Base-by-base conservation (phyloP, 2,329 filamentous ascomycete genomes). In the Fusarium domesticum region DNA sequence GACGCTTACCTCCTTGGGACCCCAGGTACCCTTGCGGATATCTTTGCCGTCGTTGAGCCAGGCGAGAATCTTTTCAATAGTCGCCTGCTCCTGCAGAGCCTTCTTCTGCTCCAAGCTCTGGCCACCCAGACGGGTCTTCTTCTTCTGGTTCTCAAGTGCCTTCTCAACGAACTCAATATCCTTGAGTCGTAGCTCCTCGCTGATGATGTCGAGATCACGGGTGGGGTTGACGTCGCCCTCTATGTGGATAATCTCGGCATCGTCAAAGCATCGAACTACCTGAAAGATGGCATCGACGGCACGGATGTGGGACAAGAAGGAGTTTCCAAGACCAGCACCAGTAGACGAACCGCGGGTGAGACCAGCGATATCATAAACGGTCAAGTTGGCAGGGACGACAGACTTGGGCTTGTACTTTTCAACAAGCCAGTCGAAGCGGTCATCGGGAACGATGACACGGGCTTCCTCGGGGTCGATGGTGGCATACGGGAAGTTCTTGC, bases 391-490 rank as follows among this genome's bases (percentile, higher is more conserved):
- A 45, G 93, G 93, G n/a, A 98, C 93, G 56, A 80, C 74, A 35
- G 92, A 97, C 78, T 97, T 97, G 67, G 93, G 93, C 73, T 96
- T 91, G 80, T 97, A 98, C 70, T 96, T 93, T 58, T 93, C 78
- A 70, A 84, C 87, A 40, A 98, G 80, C 91, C 90, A 96, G 76
- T 97, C 90, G 72, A 88, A 98, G 51, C 93, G 87, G 52, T 88
- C 89, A 74, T 98, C 93, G 36, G 93, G 95, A 25, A 98, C 93
- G 61, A 98, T 83, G 71, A 98, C 93, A 61, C 92, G 89, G 54
- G 93, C 89, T 76, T 98, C 93, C 77, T 98, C 95, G 37, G 93
- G 93, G 60, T 98, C 91, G 71, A 98, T 98, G 63, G 93, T 98
- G 66, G 93, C 93, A 77, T 95, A 98, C 43, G 93, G 93, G 69